Percentiles rank a stretch among this genome's conserved stretches.
Evolutionary conservation across 352 stramenopile species (phyloP).

Genomic region (Globisporangium ultimum): DNA sequence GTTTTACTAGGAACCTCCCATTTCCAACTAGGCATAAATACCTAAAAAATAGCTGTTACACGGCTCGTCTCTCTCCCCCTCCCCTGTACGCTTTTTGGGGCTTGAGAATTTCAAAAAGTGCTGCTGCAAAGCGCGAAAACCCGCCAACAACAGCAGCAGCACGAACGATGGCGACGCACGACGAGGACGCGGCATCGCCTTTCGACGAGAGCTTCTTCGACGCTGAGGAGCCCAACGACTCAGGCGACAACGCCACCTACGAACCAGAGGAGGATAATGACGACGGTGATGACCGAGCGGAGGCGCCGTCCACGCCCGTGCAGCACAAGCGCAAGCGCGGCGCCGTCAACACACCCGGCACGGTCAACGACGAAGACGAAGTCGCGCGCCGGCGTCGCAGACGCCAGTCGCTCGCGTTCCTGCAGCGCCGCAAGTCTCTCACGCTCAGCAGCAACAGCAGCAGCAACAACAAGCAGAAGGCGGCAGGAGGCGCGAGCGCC

Average conservation of each 20-base stretch:
- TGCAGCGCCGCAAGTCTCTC: constrained; percentile 67
- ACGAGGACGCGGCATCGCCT: constrained; percentile 1
- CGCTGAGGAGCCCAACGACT: neutral
- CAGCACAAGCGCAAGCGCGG: constrained; percentile 42
- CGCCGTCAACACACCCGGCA: constrained; percentile 18
- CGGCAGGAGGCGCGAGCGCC: neutral
- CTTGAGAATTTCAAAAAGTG: constrained; percentile 1
- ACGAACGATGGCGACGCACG: constrained; percentile 5
- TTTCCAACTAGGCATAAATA: too few relatives aligned
- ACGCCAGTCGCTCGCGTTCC: constrained; percentile 65
- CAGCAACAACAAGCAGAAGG: constrained; percentile 22
- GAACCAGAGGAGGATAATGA: constrained; percentile 5
- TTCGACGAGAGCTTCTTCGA: constrained; percentile 21
- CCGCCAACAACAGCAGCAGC: neutral
- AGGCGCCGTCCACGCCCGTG: constrained; percentile 8
- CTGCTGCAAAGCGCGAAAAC: neutral
- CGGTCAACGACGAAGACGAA: constrained; percentile 61
- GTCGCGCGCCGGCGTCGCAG: constrained; percentile 54
- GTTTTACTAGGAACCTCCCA: too few relatives aligned
- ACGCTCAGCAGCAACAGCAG: constrained; percentile 29
- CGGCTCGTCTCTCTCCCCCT: neutral
- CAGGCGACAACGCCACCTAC: neutral
- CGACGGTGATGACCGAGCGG: constrained; percentile 1
- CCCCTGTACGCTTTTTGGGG: neutral
- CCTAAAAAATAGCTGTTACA: too few relatives aligned